Conservation (phyloP, 2,329 filamentous ascomycete genomes). For the Neofusicoccum sp. region DNA sequence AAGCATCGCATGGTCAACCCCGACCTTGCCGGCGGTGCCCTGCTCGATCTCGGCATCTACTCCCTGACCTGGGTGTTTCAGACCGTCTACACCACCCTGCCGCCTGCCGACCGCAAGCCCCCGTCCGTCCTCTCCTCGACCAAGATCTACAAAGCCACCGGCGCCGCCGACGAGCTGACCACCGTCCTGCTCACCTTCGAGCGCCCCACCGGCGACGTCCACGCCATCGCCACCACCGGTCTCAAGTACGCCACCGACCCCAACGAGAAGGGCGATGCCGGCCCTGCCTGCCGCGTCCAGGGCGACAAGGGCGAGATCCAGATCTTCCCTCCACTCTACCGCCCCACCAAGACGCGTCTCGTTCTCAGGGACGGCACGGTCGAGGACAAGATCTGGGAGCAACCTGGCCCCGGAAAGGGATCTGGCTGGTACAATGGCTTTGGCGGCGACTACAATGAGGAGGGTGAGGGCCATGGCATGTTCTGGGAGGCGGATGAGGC, state of each 20-base stretch:
- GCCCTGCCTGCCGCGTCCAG: conserved; percentile 74
- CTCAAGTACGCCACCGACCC: conserved; percentile 52
- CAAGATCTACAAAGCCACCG: conserved; percentile 69
- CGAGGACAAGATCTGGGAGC: conserved; percentile 47
- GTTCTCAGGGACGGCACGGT: conserved; percentile 53
- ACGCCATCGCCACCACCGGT: conserved; percentile 64
- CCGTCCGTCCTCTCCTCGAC: conserved; percentile 66
- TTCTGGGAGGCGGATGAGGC: conserved; percentile 85
- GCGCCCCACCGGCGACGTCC: conserved; percentile 54
- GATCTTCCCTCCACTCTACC: conserved; percentile 69
- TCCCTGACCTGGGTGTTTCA: conserved; percentile 89
- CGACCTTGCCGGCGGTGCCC: conserved; percentile 76
- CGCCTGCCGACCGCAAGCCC: conserved; percentile 54
- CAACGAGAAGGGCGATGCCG: conserved; percentile 55
- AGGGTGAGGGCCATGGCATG: conserved; percentile 73
- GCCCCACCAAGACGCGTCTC: conserved; percentile 64
- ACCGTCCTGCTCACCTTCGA: conserved; percentile 77
- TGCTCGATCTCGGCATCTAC: conserved; percentile 87
- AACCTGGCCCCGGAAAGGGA: conserved; percentile 48
- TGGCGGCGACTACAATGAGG: conserved; percentile 43
- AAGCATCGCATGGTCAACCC: conserved; percentile 77
- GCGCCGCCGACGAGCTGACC: conserved; percentile 76
- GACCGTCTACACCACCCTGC: conserved; percentile 77
- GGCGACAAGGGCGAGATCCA: conserved; percentile 80
- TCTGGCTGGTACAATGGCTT: conserved; percentile 50